Percentiles rank a stretch among this genome's conserved stretches.
Conservation (phyloP, 1,139 yeast genomes). For the Geotrichum citri-aurantii region DNA sequence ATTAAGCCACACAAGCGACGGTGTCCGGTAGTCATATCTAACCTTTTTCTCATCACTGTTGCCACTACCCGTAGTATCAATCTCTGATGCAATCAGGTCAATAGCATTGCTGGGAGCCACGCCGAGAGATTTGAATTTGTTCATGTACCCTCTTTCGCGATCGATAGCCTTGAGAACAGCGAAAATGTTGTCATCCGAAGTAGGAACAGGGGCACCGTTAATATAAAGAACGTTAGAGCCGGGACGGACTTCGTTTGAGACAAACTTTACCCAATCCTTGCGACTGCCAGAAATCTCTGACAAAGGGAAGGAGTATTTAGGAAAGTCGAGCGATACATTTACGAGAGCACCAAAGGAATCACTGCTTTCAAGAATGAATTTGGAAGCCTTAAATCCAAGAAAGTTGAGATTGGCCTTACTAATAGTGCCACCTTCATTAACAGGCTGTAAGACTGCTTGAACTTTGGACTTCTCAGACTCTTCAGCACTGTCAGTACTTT, state of each 20-base stretch:
- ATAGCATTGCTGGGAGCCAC: conserved; percentile 21
- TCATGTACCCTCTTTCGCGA: conserved; percentile 30
- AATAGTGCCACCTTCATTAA: conserved; percentile 23
- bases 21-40: conserved; percentile 42
- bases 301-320: conserved; percentile 29
- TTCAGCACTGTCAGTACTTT: conserved; percentile 7
- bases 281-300: conserved; percentile 23
- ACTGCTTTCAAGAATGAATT: conserved; percentile 26
- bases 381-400: conserved; percentile 34
- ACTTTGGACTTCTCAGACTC: conserved; percentile 16
- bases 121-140: conserved; percentile 23
- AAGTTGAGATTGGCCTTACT: conserved; percentile 28
- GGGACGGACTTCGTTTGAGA: conserved; percentile 23
- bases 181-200: conserved; percentile 27
- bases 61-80: conserved; percentile 16
- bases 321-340: conserved; percentile 35
- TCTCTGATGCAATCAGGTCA: conserved; percentile 15
- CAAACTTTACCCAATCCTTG: conserved; percentile 26
- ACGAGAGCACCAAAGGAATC: conserved; percentile 32
- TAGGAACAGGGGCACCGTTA: conserved; percentile 36
- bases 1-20: conserved; percentile 63
- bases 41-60: conserved; percentile 22
- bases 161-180: conserved; percentile 31
- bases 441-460: conserved; percentile 22
- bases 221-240: conserved; percentile 36